Base-by-base conservation (phyloP, 768 basidiomycete species). In the Suillus luteus region DNA sequence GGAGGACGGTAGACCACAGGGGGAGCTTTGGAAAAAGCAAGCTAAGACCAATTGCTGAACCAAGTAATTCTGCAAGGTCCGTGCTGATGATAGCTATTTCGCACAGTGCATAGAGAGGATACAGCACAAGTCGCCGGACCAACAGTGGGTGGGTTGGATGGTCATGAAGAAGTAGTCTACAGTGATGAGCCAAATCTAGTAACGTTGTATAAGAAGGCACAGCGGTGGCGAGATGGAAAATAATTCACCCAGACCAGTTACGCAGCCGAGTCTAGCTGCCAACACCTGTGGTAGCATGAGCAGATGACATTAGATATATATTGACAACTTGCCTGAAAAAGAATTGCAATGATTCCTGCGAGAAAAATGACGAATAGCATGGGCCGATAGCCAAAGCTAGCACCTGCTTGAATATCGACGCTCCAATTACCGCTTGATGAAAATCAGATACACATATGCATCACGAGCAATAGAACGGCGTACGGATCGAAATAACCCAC, bases 51-150 rank as follows among this genome's bases (percentile, higher is more conserved):
- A 87, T 86, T 12, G 87, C 87, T 22, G 80, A 82, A 0, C 87
- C 86, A 1, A 89, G 75, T 6, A 89, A 76, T 66, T 89, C 87
- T 14, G 86, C 85, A 27, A 87, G 72, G 71, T 86, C 86, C 17
- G 85, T 86, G 40, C 79, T 80, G 62, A 85, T 80, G 66, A 86
- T 85, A 24, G 83, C 85, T 17, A 83, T 69, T 70, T 86, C 85
- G 37, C 78, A 68, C 38, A 79, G 67, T 19, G 66, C 68, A 68
- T 82, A 83, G 2, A 84, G 74, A 4, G 83, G 83, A 64, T 83
- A 83, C 9, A 84, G 72, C n/a, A 78, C 68, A 22, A 72, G 63
- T 71, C 74, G 79, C 27, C 83, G 76, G 59, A 69, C 72, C 24
- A 83, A 67, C 59, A 67, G 69, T 46, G 76, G 76, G 66, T 81